phyloP scores from a whole-genome alignment of 148 eudicot genomes.

The Camellia sinensis region DNA sequence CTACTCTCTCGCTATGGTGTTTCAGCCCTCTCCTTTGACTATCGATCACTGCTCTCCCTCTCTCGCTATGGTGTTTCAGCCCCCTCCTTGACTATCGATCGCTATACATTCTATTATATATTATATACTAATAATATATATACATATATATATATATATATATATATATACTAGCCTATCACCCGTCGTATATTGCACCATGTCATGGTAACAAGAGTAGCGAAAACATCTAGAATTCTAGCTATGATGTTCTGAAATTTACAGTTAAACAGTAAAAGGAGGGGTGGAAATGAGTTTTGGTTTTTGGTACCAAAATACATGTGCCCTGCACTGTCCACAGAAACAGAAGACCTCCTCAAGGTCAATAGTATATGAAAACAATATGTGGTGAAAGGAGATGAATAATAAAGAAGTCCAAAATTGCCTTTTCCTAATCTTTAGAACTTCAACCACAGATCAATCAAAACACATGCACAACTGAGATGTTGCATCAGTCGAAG shows the following conservation, averaged over 20 bases:
- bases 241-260: background rate
- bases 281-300: background rate
- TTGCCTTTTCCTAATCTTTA: background rate
- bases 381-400: background rate
- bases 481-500: background rate
- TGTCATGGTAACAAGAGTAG: background rate
- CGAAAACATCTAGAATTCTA: constrained; percentile 2
- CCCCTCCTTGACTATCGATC: no score
- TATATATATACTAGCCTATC: no score
- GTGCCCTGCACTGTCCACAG: background rate
- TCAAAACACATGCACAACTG: background rate
- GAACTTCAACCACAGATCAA: background rate
- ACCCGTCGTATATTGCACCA: constrained; percentile 13
- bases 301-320: background rate
- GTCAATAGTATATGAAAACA: background rate
- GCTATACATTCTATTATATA: no score
- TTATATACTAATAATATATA: no score
- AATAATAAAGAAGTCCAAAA: background rate
- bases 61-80: no score
- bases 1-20: no score
- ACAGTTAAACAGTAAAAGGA: background rate
- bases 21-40: no score
- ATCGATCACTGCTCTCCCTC: no score
- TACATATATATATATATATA: no score
- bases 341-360: constrained; percentile 1